Conservation (phyloP, 2,329 filamentous ascomycete genomes). For the Penicillium sp. region DNA sequence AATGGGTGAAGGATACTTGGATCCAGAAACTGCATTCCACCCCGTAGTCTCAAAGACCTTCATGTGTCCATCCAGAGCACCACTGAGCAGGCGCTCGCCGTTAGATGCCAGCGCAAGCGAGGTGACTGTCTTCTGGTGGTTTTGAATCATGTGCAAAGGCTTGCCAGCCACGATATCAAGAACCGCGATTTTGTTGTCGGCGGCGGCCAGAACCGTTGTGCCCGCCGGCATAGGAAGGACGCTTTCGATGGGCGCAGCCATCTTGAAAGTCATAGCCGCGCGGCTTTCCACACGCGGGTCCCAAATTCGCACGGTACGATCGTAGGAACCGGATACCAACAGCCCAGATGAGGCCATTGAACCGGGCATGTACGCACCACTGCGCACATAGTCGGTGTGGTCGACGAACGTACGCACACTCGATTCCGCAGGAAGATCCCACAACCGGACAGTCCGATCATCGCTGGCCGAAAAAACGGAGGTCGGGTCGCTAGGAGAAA, state of each 20-base stretch:
- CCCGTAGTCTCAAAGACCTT: slow-evolving; percentile 92
- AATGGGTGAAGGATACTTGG: slow-evolving; percentile 89
- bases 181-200: slow-evolving; percentile 82
- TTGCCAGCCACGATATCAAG: slow-evolving; percentile 88
- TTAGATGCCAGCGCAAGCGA: slow-evolving; percentile 76
- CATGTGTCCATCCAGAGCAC: slow-evolving; percentile 89
- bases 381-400: slow-evolving; percentile 88
- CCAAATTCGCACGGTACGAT: slow-evolving; percentile 90
- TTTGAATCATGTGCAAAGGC: slow-evolving; percentile 78
- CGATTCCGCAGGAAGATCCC: slow-evolving; percentile 81
- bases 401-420: slow-evolving; percentile 75
- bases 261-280: slow-evolving; percentile 89
- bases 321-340: slow-evolving; percentile 87
- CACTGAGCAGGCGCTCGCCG: slow-evolving; percentile 75
- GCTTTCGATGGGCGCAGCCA: slow-evolving; percentile 79
- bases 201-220: slow-evolving; percentile 77
- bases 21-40: slow-evolving; percentile 94
- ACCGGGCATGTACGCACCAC: slow-evolving; percentile 76
- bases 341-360: slow-evolving; percentile 60
- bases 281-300: slow-evolving; percentile 69
- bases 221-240: slow-evolving; percentile 84
- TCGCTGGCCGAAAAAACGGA: slow-evolving; percentile 84
- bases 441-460: slow-evolving; percentile 85
- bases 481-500: slow-evolving; percentile 84
- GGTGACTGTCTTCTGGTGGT: slow-evolving; percentile 97